Percentiles rank a stretch among this genome's conserved stretches.
phyloP scores from a whole-genome alignment of 2,329 filamentous ascomycete genomes.

The Trichoderma aggressivum region DNA sequence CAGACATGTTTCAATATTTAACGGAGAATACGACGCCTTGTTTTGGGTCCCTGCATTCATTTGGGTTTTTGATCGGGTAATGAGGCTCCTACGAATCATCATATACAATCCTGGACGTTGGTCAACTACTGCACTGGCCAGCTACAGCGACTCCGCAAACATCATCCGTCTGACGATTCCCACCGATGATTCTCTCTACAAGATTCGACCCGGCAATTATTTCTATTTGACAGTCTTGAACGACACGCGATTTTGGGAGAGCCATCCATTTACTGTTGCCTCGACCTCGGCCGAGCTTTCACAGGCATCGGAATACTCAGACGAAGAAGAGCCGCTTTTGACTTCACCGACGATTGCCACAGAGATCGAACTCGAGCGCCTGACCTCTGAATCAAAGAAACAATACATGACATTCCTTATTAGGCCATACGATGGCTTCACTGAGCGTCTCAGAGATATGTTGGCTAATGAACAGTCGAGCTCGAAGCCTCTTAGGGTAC shows the following conservation, averaged over 20 bases:
- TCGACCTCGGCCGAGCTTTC: slow-evolving; percentile 25
- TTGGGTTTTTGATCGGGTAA: slow-evolving; percentile 48
- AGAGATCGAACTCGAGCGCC: not conserved
- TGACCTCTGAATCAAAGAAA: not conserved
- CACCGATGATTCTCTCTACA: slow-evolving; percentile 32
- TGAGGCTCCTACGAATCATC: slow-evolving; percentile 43
- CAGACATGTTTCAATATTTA: slow-evolving; percentile 50
- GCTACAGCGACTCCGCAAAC: slow-evolving; percentile 38
- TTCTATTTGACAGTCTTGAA: slow-evolving; percentile 45
- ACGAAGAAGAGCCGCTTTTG: slow-evolving; percentile 35
- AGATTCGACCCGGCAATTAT: slow-evolving; percentile 40
- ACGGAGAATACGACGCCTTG: slow-evolving; percentile 45
- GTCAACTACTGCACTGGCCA: slow-evolving; percentile 33
- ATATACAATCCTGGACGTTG: slow-evolving; percentile 39
- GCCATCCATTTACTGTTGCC: slow-evolving; percentile 49
- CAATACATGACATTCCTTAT: slow-evolving; percentile 42
- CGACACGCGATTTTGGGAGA: slow-evolving; percentile 43
- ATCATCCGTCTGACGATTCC: slow-evolving; percentile 42
- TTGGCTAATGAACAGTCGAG: slow-evolving; percentile 28
- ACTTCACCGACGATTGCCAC: slow-evolving; percentile 3
- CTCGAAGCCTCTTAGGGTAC: slow-evolving; percentile 32
- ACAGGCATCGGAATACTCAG: slow-evolving; percentile 22
- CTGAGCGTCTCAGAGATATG: slow-evolving; percentile 34
- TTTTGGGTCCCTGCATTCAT: slow-evolving; percentile 49
- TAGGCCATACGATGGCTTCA: slow-evolving; percentile 45